These are phyloP conservation scores for Pseudoneurospora amorphoporcata DNA, from an alignment of 495 filamentous ascomycete species.

Conservation along the genomic window DNA sequence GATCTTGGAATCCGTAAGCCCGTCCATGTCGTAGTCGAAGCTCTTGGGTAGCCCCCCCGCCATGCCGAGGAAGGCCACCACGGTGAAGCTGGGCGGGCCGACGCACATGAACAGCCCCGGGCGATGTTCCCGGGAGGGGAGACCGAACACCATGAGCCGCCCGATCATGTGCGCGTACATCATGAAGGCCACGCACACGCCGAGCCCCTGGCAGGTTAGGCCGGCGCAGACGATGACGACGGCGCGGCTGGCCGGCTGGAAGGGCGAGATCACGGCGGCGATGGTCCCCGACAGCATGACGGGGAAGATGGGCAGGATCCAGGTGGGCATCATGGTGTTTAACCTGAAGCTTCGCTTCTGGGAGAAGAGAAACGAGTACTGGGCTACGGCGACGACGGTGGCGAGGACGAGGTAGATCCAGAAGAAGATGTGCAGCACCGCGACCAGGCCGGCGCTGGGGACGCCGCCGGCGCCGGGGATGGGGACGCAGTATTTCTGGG, in stretches of 20 bases:
- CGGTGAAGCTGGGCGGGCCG: constrained; percentile 56
- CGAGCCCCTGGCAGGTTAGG: constrained; percentile 44
- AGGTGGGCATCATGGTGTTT: constrained; percentile 43
- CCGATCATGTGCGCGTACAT: constrained; percentile 53
- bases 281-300: constrained; percentile 44
- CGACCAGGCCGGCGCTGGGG: constrained; percentile 24
- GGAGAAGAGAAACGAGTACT: constrained; percentile 44
- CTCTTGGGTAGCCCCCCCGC: constrained; percentile 21
- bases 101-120: constrained; percentile 65
- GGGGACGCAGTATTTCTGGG: constrained; percentile 46
- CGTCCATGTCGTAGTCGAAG: constrained; percentile 23
- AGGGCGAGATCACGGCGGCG: constrained; percentile 33
- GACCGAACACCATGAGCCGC: constrained; percentile 46
- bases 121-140: constrained; percentile 38
- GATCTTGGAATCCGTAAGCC: constrained; percentile 12
- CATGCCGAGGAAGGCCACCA: constrained; percentile 21
- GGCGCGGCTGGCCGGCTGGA: constrained; percentile 31
- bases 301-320: constrained; percentile 50
- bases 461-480: constrained; percentile 16
- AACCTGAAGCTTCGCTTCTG: constrained; percentile 21
- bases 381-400: constrained; percentile 35
- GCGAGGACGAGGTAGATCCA: constrained; percentile 42
- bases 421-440: constrained; percentile 36
- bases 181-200: constrained; percentile 38
- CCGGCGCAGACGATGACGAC: constrained; percentile 40